Percentiles rank a stretch among this genome's conserved stretches.
phyloP scores from a whole-genome alignment of 345 rosid species.

The Physaria fendleri region DNA sequence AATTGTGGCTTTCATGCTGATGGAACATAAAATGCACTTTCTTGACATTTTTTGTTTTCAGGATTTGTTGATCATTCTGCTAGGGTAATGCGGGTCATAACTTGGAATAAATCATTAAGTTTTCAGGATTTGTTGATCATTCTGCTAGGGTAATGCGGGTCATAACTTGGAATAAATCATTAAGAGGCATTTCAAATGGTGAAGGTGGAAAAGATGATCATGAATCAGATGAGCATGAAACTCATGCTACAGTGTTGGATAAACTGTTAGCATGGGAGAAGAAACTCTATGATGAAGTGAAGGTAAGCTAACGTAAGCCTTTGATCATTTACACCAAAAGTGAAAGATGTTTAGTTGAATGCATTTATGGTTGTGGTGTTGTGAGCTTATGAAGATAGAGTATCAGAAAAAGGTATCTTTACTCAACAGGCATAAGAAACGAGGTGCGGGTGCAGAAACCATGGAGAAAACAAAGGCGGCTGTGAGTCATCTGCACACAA shows the following conservation, averaged over 20 bases:
- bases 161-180: slow-evolving; percentile 87
- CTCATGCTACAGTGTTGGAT: slow-evolving; percentile 89
- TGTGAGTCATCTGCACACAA: slow-evolving; percentile 83
- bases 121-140: slow-evolving; percentile 78
- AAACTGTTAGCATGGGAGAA: slow-evolving; percentile 96
- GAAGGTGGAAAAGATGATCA: slow-evolving; percentile 59
- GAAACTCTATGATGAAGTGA: slow-evolving; percentile 94
- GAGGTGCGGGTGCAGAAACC: slow-evolving; percentile 66
- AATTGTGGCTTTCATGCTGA: background rate
- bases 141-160: slow-evolving; percentile 91
- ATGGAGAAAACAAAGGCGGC: slow-evolving; percentile 92
- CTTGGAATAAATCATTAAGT: slow-evolving; percentile 77
- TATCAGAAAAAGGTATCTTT: slow-evolving; percentile 71
- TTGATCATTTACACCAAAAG: background rate
- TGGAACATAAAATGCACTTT: slow-evolving; percentile 1
- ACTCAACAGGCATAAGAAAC: slow-evolving; percentile 77
- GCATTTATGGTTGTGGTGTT: slow-evolving; percentile 5
- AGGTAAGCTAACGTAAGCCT: slow-evolving; percentile 42
- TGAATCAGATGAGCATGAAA: slow-evolving; percentile 70
- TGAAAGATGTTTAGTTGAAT: background rate
- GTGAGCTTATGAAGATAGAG: slow-evolving; percentile 93
- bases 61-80: slow-evolving; percentile 78
- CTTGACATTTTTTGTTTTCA: background rate
- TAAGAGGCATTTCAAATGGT: slow-evolving; percentile 52
- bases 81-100: slow-evolving; percentile 87